A percentile compares a stretch with the other conserved stretches of the same genome.
Evolutionary conservation across 2,329 filamentous ascomycete genomes (phyloP).

Genomic region (Simplicillium sp.): DNA sequence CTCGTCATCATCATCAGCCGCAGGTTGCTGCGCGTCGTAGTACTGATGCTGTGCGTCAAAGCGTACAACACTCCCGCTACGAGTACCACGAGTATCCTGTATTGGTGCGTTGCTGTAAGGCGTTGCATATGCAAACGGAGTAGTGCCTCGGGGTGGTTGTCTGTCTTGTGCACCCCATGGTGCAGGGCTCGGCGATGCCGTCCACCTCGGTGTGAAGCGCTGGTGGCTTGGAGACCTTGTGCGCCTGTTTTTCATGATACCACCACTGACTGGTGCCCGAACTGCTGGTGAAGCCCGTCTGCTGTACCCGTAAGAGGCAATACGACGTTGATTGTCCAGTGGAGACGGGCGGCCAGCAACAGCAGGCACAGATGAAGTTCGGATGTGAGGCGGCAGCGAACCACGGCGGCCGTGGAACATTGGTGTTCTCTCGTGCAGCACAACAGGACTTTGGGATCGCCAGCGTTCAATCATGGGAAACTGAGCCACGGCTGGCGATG

Average conservation of each 20-base stretch:
- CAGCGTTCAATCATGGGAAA: slow-evolving; percentile 14
- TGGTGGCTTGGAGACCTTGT: slow-evolving; percentile 48
- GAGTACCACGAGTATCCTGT: slow-evolving; percentile 25
- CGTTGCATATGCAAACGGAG: slow-evolving; percentile 65
- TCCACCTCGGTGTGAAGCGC: slow-evolving; percentile 47
- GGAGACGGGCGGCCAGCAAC: slow-evolving; percentile 27
- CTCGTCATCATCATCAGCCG: slow-evolving; percentile 18
- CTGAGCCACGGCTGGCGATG: slow-evolving; percentile 28
- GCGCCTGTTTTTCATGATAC: slow-evolving; percentile 38
- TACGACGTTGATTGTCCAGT: slow-evolving; percentile 30
- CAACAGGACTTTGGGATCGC: slow-evolving; percentile 19
- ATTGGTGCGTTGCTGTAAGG: slow-evolving; percentile 56
- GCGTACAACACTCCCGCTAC: slow-evolving; percentile 18
- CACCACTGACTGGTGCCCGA: slow-evolving; percentile 15
- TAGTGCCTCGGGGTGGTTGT: slow-evolving; percentile 29
- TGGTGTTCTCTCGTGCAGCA: slow-evolving; percentile 30
- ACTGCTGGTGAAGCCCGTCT: slow-evolving; percentile 21
- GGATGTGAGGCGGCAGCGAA: slow-evolving; percentile 37
- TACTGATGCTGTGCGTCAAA: slow-evolving; percentile 19
- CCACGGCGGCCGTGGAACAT: slow-evolving; percentile 26
- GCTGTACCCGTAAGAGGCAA: slow-evolving; percentile 30
- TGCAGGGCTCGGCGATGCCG: slow-evolving; percentile 35
- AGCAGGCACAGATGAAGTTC: slow-evolving; percentile 44
- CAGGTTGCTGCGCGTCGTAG: slow-evolving; percentile 20
- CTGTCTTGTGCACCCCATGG: slow-evolving; percentile 23